phyloP scores from a whole-genome alignment of 805 yeast species.

The Wickerhamomyces silvicola region DNA sequence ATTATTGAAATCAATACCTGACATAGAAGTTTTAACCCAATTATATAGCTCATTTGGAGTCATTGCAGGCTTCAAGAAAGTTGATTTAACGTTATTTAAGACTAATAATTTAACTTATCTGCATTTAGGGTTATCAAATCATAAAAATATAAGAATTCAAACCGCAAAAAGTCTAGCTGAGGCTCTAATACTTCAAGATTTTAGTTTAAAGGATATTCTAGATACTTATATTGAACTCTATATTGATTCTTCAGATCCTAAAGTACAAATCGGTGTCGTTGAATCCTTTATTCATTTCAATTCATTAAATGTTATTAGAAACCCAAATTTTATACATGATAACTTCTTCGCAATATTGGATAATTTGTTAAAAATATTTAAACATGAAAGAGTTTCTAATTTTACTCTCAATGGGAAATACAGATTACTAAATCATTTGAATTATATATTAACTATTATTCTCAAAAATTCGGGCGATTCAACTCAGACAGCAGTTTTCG shows the following conservation, averaged over 20 bases:
- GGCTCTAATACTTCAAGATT: constrained; percentile 15
- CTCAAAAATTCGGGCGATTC: constrained; percentile 27
- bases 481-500: constrained; percentile 25
- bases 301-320: constrained; percentile 21
- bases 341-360: constrained; percentile 23
- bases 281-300: constrained; percentile 31
- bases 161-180: constrained; percentile 32
- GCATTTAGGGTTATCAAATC: constrained; percentile 16
- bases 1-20: constrained; percentile 14
- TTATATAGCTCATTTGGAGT: constrained; percentile 12
- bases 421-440: constrained; percentile 16
- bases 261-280: constrained; percentile 25
- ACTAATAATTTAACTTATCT: constrained; percentile 3
- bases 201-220: constrained; percentile 17
- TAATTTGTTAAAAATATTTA: constrained; percentile 21
- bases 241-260: constrained; percentile 18
- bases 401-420: constrained; percentile 13
- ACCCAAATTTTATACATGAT: constrained; percentile 21
- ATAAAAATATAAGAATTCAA: constrained; percentile 14
- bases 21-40: constrained; percentile 10
- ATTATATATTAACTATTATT: constrained; percentile 16
- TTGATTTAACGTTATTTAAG: constrained; percentile 25
- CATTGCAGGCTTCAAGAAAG: constrained; percentile 23
- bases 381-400: constrained; percentile 19
- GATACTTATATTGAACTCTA: constrained; percentile 18